Percentiles rank a stretch among this genome's conserved stretches.
phyloP scores from a whole-genome alignment of 805 yeast species.

The Candida ovalis region DNA sequence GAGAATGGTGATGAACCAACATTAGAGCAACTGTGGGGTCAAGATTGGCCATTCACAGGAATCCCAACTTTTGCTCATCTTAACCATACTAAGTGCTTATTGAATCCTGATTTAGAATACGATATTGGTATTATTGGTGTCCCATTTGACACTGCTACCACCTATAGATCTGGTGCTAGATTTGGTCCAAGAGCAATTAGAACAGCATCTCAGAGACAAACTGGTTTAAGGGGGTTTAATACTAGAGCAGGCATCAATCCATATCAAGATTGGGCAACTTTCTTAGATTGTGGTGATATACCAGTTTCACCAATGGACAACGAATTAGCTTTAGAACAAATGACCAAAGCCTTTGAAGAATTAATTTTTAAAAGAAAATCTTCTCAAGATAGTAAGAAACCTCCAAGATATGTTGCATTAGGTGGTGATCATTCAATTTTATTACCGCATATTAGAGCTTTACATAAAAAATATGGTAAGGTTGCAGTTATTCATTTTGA shows the following conservation, averaged over 20 bases:
- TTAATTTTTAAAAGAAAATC: slow-evolving; percentile 36
- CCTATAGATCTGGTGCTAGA: slow-evolving; percentile 78
- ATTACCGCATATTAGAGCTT: slow-evolving; percentile 67
- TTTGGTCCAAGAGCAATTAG: slow-evolving; percentile 78
- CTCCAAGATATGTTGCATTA: slow-evolving; percentile 64
- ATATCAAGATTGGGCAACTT: slow-evolving; percentile 44
- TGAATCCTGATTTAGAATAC: slow-evolving; percentile 41
- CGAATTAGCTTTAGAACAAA: slow-evolving; percentile 47
- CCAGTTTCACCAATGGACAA: slow-evolving; percentile 62
- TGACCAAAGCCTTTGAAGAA: slow-evolving; percentile 54
- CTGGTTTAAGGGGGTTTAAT: slow-evolving; percentile 65
- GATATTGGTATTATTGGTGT: slow-evolving; percentile 77
- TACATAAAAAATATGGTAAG: slow-evolving; percentile 58
- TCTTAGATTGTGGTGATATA: slow-evolving; percentile 55
- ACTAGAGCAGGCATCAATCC: slow-evolving; percentile 51
- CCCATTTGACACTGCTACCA: slow-evolving; percentile 80
- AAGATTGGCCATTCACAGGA: slow-evolving; percentile 69
- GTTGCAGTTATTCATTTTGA: slow-evolving; percentile 77
- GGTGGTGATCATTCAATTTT: slow-evolving; percentile 85
- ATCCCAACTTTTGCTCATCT: slow-evolving; percentile 73
- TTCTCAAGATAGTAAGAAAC: slow-evolving; percentile 26
- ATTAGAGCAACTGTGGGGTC: slow-evolving; percentile 66
- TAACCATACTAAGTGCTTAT: slow-evolving; percentile 54
- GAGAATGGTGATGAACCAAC: slow-evolving; percentile 27
- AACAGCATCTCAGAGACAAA: slow-evolving; percentile 68